Percentiles rank a stretch among this genome's conserved stretches.
These are phyloP conservation scores for Solanum gandarillasii DNA, from an alignment of 257 asterid species.

Conservation along the genomic window DNA sequence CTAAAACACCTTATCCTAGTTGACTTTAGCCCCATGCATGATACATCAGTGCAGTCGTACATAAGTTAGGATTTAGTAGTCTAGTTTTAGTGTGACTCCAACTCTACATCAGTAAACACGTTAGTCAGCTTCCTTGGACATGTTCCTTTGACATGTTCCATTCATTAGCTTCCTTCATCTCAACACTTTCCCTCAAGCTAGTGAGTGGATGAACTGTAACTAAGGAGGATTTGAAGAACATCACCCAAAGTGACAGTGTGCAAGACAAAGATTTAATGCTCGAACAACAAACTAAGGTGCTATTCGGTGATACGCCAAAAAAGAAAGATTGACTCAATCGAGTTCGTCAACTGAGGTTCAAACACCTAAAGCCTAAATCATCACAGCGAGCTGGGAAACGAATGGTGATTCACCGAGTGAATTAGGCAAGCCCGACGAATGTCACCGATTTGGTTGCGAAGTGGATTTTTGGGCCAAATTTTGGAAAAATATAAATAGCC, in stretches of 20 bases:
- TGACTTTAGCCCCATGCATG: background rate
- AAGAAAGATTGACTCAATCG: background rate
- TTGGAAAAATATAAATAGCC: background rate
- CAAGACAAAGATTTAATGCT: background rate
- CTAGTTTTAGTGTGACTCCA: background rate
- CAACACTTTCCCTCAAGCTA: background rate
- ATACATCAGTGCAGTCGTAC: background rate
- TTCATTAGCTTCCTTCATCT: background rate
- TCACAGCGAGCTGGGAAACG: background rate
- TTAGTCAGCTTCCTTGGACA: background rate
- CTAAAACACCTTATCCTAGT: background rate
- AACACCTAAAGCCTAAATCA: background rate
- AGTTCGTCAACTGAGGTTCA: background rate
- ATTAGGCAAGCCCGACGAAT: background rate
- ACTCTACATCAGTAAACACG: background rate
- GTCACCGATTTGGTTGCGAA: background rate
- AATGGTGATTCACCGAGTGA: background rate
- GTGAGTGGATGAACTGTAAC: background rate
- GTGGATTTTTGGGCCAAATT: background rate
- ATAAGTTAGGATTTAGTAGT: background rate
- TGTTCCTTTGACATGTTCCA: background rate
- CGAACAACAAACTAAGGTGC: background rate
- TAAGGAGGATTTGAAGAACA: background rate
- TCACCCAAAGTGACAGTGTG: background rate
- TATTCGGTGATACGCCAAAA: too few species aligned